Evolutionary conservation across 192 early-diverging fungal genomes (phyloP).

Genomic region (Lobulomyces angularis): DNA sequence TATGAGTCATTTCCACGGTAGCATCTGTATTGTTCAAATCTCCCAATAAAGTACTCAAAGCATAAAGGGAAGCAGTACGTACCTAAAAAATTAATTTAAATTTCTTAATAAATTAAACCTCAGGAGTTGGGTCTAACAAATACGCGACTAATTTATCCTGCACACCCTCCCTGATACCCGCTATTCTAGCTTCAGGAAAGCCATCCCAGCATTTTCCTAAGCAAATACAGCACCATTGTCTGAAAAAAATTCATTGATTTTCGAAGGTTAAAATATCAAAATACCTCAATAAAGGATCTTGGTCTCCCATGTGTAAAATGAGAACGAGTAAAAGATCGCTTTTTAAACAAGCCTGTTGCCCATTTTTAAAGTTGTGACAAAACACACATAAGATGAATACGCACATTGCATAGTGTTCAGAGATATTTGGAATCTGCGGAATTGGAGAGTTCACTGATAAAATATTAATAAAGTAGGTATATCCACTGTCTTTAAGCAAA

Average conservation of each 20-base stretch:
- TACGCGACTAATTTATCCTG: constrained; percentile 48
- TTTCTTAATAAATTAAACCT: too few relatives aligned
- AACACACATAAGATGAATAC: constrained; percentile 88
- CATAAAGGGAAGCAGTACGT: constrained; percentile 68
- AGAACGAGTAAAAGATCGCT: constrained; percentile 54
- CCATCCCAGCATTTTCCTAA: constrained; percentile 74
- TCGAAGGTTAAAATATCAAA: too few relatives aligned
- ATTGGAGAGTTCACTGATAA: constrained; percentile 56
- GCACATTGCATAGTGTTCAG: constrained; percentile 88
- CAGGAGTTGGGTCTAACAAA: constrained; percentile 56
- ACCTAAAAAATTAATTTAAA: too few relatives aligned
- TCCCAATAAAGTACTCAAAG: constrained; percentile 66
- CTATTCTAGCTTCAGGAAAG: constrained; percentile 55
- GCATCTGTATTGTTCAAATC: constrained; percentile 49
- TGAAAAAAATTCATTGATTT: too few relatives aligned
- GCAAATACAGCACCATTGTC: constrained; percentile 85
- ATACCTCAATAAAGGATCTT: constrained; percentile 49
- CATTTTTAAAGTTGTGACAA: constrained; percentile 68
- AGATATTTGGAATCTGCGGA: constrained; percentile 53
- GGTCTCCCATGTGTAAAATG: constrained; percentile 51
- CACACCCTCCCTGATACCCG: constrained; percentile 43
- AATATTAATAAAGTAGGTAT: constrained; percentile 84
- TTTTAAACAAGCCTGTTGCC: constrained; percentile 74
- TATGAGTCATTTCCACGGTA: constrained; percentile 50
- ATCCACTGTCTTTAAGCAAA: constrained; percentile 81